Evolutionary conservation across 31 red algal species (phyloP), one percentile per base, ranked within the genome.

Genomic region (Porphyra umbilicalis): DNA sequence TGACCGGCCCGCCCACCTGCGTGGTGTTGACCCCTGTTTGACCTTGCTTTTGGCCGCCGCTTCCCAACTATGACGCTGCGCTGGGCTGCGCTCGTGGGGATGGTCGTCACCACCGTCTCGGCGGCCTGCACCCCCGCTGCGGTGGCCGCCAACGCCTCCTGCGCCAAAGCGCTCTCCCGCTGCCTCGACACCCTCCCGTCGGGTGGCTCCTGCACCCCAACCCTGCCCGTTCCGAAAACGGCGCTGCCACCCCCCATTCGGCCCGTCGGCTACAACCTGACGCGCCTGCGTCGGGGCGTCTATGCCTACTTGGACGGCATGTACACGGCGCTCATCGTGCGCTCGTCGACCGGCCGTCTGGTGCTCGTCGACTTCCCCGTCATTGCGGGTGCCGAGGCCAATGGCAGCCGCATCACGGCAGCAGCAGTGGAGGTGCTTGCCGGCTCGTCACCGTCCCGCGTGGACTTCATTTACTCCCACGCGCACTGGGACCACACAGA

Each of bases 401-500:
- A 34, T 35, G 35, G 37, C 6, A 89, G 81, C 11, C 30, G 36
- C n/a, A 25, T 85, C 6, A 93, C 87, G 16, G 87, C 82, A 33
- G 87, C 86, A 9, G 67, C 75, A 5, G 9, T 42, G 37, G 46
- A 89, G 33, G 46, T 90, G 0, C 25, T 90, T 10, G 81, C 32
- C 11, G 83, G 71, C 25, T 78, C 33, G 15, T 30, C 33, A 4
- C 88, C 85, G 14, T 10, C 31, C 18, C n/a, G 35, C 3, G 85
- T 94, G 33, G 88, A 89, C 34, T 83, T 94, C 35, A 39, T 94
- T 2, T 94, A 94, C 76, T 81, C 81, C 33, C 92, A 94, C 42
- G 35, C 75, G 4, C 92, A 94, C 84, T 88, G 37, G 20, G 92
- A 94, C 81, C 92, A 94, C 77, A 94, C 90, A 37, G 92, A 87